Percentiles rank a stretch among this genome's conserved stretches.
Conservation (phyloP, 2,329 filamentous ascomycete genomes). For the Fusarium coicis region DNA sequence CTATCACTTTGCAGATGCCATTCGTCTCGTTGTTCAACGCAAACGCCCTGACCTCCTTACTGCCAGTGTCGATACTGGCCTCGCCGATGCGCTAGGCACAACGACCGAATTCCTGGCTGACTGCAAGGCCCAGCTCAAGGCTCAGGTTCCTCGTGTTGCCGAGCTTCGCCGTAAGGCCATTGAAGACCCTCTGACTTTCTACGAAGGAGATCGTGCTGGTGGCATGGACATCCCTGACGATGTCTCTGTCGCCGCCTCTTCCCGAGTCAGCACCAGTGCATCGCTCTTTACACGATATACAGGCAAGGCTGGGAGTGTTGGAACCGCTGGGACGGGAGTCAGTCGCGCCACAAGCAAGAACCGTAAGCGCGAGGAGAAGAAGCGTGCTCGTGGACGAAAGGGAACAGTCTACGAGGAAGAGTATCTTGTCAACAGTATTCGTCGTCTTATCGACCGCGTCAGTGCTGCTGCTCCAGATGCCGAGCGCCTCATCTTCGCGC, state of each 20-base stretch:
- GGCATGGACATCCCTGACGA: slow-evolving; percentile 87
- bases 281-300: slow-evolving; percentile 95
- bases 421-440: slow-evolving; percentile 90
- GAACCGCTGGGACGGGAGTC: slow-evolving; percentile 77
- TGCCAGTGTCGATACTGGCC: slow-evolving; percentile 77
- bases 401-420: slow-evolving; percentile 98
- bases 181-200: slow-evolving; percentile 88
- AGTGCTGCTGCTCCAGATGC: slow-evolving; percentile 79
- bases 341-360: slow-evolving; percentile 89
- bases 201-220: slow-evolving; percentile 76
- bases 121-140: slow-evolving; percentile 84
- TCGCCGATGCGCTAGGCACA: slow-evolving; percentile 82
- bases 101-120: slow-evolving; percentile 94
- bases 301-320: slow-evolving; percentile 70
- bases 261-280: slow-evolving; percentile 82
- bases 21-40: slow-evolving; percentile 76
- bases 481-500: slow-evolving; percentile 76
- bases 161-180: slow-evolving; percentile 85
- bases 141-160: slow-evolving; percentile 85
- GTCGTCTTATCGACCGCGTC: slow-evolving; percentile 83
- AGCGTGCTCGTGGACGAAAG: slow-evolving; percentile 93
- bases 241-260: slow-evolving; percentile 85
- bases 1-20: slow-evolving; percentile 88
- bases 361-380: slow-evolving; percentile 89
- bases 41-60: slow-evolving; percentile 70